Evolutionary conservation across 176 grass and related monocot species (phyloP).

Genomic region (Triticum turgidum): DNA sequence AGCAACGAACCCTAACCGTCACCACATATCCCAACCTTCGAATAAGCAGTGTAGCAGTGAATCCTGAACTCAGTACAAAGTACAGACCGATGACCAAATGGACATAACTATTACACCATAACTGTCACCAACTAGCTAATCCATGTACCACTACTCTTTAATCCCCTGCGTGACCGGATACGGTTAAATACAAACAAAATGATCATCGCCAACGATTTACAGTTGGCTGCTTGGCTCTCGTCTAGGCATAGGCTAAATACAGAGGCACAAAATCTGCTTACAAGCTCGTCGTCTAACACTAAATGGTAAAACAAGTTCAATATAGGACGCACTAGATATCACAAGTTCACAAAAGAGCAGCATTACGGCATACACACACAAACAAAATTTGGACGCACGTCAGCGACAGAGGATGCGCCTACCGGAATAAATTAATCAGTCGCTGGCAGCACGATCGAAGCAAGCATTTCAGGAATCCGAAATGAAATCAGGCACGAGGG

Average conservation of each 20-base stretch:
- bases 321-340: conserved; percentile 21
- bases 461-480: conserved; percentile 25
- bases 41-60: background rate
- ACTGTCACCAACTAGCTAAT: background rate
- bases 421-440: background rate
- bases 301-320: background rate
- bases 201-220: background rate
- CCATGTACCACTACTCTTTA: background rate
- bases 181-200: background rate
- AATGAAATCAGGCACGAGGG: background rate
- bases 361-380: background rate
- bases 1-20: background rate
- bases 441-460: background rate
- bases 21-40: background rate
- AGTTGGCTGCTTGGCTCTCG: background rate
- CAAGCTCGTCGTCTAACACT: background rate
- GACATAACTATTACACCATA: background rate
- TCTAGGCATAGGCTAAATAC: background rate
- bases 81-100: background rate
- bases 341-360: background rate
- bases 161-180: background rate
- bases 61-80: background rate
- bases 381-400: background rate
- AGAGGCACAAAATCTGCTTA: background rate
- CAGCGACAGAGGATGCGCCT: background rate